Conservation (phyloP, 2,329 filamentous ascomycete species). For the Aureobasidium melanogenum region DNA sequence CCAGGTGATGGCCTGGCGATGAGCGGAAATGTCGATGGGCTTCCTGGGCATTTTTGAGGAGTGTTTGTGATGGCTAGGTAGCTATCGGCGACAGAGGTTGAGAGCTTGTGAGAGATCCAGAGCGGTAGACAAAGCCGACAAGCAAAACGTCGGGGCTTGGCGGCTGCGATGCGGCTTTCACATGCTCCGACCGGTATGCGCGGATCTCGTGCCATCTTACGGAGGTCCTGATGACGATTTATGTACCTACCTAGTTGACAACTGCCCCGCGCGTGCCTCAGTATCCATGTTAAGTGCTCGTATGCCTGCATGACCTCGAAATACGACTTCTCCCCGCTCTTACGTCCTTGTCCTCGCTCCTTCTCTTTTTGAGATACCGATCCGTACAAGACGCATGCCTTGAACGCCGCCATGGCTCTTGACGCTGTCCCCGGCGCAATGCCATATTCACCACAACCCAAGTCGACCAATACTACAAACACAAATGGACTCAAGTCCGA, state of each 20-base stretch:
- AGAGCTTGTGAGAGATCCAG: background rate
- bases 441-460: slow-evolving; percentile 10
- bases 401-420: slow-evolving; percentile 2
- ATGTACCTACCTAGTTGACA: background rate
- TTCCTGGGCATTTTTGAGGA: background rate
- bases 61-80: background rate
- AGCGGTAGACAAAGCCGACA: no score
- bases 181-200: background rate
- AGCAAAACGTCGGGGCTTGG: no score
- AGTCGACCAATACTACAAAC: slow-evolving; percentile 9
- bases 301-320: background rate
- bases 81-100: background rate
- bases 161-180: slow-evolving; percentile 3
- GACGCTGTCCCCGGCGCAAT: slow-evolving; percentile 15
- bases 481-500: slow-evolving; percentile 5
- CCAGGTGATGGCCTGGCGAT: slow-evolving; percentile 4
- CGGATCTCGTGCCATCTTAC: background rate
- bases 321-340: background rate
- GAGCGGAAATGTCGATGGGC: background rate
- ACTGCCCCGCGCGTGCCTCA: background rate
- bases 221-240: background rate
- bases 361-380: background rate
- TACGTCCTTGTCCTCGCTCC: background rate
- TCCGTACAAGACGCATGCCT: background rate
- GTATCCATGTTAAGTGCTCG: background rate